Conservation (phyloP, 1,284 basidiomycete species). For the Ganoderma sinense region DNA sequence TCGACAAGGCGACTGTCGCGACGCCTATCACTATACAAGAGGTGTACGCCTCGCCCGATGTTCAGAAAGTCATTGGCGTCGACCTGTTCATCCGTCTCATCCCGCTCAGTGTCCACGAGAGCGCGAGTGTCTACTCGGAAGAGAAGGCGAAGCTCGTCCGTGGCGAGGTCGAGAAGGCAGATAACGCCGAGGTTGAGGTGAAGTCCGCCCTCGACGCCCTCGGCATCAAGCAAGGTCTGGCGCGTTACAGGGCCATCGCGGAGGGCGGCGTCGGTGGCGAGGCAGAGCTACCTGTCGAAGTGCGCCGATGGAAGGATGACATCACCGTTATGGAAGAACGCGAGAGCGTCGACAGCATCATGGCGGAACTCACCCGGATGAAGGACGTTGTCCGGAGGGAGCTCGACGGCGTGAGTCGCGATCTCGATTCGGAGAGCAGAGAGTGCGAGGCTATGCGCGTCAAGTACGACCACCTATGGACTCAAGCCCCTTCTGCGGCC, state of each 20-base stretch:
- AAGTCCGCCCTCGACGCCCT: conserved; percentile 85
- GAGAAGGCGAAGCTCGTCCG: conserved; percentile 98
- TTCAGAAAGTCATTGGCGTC: conserved; percentile 93
- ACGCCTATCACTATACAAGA: conserved; percentile 68
- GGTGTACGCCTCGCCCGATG: conserved; percentile 90
- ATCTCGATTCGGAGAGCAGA: conserved; percentile 80
- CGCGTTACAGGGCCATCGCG: conserved; percentile 78
- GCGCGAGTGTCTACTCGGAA: conserved; percentile 96
- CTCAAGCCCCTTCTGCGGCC: conserved; percentile 85
- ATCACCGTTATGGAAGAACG: conserved; percentile 70
- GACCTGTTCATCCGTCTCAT: conserved; percentile 92
- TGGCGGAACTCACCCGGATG: conserved; percentile 69
- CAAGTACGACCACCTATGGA: conserved; percentile 89
- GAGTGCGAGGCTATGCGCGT: conserved; percentile 89
- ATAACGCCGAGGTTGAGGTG: conserved; percentile 84
- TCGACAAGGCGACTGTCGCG: conserved; percentile 41
- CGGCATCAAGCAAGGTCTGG: conserved; percentile 82
- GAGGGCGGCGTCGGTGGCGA: conserved; percentile 75
- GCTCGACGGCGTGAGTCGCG: conserved; percentile 64
- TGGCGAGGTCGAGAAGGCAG: conserved; percentile 87
- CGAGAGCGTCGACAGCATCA: conserved; percentile 69
- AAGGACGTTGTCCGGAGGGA: conserved; percentile 69
- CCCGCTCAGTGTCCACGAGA: conserved; percentile 95
- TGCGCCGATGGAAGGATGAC: conserved; percentile 83
- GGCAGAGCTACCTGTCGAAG: conserved; percentile 78